Base-by-base conservation (phyloP, 139 green algal species). In the Chlamydomonas sphaeroides region DNA sequence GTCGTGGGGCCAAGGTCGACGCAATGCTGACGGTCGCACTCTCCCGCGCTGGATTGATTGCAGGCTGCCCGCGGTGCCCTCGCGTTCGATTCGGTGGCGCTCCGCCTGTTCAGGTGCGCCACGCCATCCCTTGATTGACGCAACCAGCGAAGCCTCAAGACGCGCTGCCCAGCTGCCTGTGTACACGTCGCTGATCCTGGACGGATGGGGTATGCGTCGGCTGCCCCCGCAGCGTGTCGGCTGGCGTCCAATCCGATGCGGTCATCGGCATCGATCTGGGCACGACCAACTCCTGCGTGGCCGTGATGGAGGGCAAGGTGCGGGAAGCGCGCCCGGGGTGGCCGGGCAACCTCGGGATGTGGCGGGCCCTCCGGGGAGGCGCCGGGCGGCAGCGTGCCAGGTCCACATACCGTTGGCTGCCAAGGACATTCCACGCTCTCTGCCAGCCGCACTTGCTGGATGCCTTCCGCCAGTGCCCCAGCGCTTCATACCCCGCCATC, bases 191-290 rank as follows among this genome's bases (percentile, higher is more conserved):
- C 10, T 53, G 45, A 53, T 14, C 45, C 45, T 10, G 11, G 10
- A 14, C 14, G 45, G 11, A 53, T 53, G 11, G 45, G 45, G 45
- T 14, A 21, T 53, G 45, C 45, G 45, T 14, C 45, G 10, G 11
- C 11, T 14, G 14, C 45, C 45, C 45, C 14, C 68, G 65, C 85
- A 94, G 90, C 65, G 89, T 90, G 15, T 93, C 89, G 38, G 65
- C 69, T 17, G 59, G 80, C 10, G 28, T 80, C n/a, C 73, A 75
- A 23, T 88, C 86, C 2, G 85, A 95, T 76, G 97, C 98, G 69
- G 96, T 99, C 48, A 99, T 99, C 70, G 97, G 97, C 68, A 99
- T 99, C 83, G 97, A 99, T 87, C 85, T 99, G 69, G 97, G 97
- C 14, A 99, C 97, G 69, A 99, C 97, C 66, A 99, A 99, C 92